phyloP scores from a whole-genome alignment of 2,329 filamentous ascomycete genomes.

The Exophiala spinifera region DNA sequence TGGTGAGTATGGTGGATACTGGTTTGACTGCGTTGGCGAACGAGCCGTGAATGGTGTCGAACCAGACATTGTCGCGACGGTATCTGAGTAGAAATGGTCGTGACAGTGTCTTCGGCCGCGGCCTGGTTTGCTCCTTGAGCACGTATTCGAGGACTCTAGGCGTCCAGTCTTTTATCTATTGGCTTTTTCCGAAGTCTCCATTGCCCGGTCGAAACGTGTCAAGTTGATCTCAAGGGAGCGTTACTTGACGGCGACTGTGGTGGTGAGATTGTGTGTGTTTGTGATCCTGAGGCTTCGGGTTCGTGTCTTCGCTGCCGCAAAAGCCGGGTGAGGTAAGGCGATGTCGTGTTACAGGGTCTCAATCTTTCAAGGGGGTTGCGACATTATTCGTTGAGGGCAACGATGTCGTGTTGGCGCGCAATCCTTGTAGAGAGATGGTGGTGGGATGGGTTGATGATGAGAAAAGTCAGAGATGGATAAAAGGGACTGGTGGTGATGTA shows the following conservation, averaged over 20 bases:
- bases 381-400: slow-evolving; percentile 15
- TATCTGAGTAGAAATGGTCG: slow-evolving; percentile 1
- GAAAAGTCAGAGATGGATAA: slow-evolving; percentile 12
- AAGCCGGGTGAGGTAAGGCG: slow-evolving; percentile 8
- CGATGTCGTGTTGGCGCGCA: slow-evolving; percentile 17
- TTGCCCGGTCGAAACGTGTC: slow-evolving; percentile 7
- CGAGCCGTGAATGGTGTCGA: slow-evolving; percentile 42
- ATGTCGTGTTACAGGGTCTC: slow-evolving; percentile 22
- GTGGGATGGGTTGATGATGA: slow-evolving; percentile 18
- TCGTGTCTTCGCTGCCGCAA: not conserved
- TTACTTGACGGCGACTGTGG: slow-evolving; percentile 1
- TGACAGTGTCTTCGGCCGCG: not conserved
- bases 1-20: slow-evolving; percentile 43
- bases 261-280: not conserved
- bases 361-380: slow-evolving; percentile 20
- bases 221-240: not conserved
- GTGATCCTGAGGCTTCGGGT: not conserved
- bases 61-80: slow-evolving; percentile 22
- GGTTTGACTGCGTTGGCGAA: slow-evolving; percentile 45
- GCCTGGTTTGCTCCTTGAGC: not conserved
- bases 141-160: not conserved
- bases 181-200: slow-evolving; percentile 17
- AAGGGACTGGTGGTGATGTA: slow-evolving; percentile 19
- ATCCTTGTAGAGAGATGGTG: slow-evolving; percentile 13
- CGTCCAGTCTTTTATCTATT: slow-evolving; percentile 17